Evolutionary conservation across 2,329 filamentous ascomycete genomes (phyloP).

Genomic region (Fragosphaeria purpurea): DNA sequence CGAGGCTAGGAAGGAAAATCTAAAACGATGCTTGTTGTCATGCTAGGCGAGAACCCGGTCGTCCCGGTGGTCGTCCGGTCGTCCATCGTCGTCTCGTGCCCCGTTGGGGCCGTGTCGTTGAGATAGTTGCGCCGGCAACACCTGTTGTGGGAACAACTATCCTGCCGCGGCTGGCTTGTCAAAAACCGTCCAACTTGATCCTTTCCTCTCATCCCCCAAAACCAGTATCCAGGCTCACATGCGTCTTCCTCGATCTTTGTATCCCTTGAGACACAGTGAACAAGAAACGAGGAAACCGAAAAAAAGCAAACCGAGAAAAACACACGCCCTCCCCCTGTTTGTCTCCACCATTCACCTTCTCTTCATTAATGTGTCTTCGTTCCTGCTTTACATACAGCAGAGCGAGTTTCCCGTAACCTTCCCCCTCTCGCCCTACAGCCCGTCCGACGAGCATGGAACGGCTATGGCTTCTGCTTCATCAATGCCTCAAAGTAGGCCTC

Average conservation of each 20-base stretch:
- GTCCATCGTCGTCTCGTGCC: too few species aligned
- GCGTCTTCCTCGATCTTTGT: not conserved
- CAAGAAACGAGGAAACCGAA: slow-evolving; percentile 1
- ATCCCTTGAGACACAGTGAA: not conserved
- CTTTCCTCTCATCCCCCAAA: not conserved
- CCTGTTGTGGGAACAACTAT: too few species aligned
- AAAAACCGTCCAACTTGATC: not conserved
- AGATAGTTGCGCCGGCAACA: too few species aligned
- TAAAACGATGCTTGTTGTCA: slow-evolving; percentile 28
- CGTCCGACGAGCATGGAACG: not conserved
- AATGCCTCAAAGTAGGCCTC: slow-evolving; percentile 70
- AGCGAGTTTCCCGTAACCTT: not conserved
- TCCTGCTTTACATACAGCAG: slow-evolving; percentile 1
- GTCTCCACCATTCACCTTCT: not conserved
- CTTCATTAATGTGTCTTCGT: not conserved
- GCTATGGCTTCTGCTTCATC: slow-evolving; percentile 40
- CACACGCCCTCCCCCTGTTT: not conserved
- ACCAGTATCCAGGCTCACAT: slow-evolving; percentile 4
- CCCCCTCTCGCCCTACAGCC: not conserved
- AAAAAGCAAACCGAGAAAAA: not conserved
- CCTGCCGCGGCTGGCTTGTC: too few species aligned
- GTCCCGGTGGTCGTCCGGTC: slow-evolving; percentile 1
- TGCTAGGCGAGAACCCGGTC: not conserved
- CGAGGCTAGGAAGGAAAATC: slow-evolving; percentile 34
- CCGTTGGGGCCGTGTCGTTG: too few species aligned